Evolutionary conservation across 2,329 filamentous ascomycete species (phyloP), one percentile per base, ranked within the genome.

Genomic region (Colletotrichum sp.): DNA sequence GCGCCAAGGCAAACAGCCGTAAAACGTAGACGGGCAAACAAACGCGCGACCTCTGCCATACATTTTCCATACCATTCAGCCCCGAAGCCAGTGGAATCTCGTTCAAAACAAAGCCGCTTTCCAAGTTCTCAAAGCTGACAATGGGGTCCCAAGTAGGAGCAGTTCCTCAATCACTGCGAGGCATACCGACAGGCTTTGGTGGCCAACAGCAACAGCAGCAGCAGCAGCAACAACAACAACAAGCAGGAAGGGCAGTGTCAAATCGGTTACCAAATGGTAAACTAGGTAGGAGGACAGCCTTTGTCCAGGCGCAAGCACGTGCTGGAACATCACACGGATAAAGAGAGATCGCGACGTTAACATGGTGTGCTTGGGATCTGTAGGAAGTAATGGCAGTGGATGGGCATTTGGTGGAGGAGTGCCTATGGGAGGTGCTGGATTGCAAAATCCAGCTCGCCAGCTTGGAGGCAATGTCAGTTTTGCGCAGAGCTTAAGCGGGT

Each of bases 231-330:
- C 79, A 80, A 52, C 89, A 87, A 79, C 89, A 88, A 79, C 83
- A 87, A 79, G 29, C 30, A 63, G 89, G 86, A 71, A 88, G 92
- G 82, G 86, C 87, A 78, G 89, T 89, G 57, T 88, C 91, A 70
- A 90, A 84, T 83, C 89, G 92, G 81, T 87, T 93, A 89, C 91
- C 91, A 74, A 92, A 92, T 80, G 91, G 91, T 71, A 93, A 93
- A 84, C 85, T 93, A 88, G 90, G 92, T 93, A 88, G 83, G 78
- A 69, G 55, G 22, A 25, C 32, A 69, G 64, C 34, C 61, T 61
- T 61, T 49, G 70, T 69, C 61, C 36, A 22, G 29, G 39, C 44
- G 44, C 30, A 52, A 49, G 44, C 44, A 27, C 49, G 61, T 44
- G 62, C 29, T 34, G 32, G 64, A 73, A 76, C 73, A 49, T 49